Evolutionary conservation across 2,329 filamentous ascomycete species (phyloP).

Genomic region (Colletotrichum higginsianum): DNA sequence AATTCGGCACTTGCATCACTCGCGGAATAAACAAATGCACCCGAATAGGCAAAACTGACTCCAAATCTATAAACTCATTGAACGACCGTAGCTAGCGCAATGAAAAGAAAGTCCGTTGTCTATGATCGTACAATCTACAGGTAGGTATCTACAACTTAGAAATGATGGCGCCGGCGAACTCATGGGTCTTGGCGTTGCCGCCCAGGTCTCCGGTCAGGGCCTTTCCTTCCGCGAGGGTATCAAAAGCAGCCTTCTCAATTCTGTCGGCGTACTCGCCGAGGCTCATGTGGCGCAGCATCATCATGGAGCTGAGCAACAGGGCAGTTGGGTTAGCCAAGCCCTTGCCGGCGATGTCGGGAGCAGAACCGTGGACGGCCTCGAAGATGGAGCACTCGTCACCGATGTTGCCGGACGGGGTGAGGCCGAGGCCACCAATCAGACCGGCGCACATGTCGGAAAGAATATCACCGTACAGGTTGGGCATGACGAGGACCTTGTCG

Average conservation of each 20-base stretch:
- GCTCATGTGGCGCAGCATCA: slow-evolving; percentile 99
- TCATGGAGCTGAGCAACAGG: slow-evolving; percentile 94
- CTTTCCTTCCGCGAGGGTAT: slow-evolving; percentile 96
- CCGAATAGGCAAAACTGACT: slow-evolving; percentile 3
- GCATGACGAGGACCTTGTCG: slow-evolving; percentile 98
- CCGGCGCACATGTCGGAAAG: slow-evolving; percentile 99
- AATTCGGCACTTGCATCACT: not conserved
- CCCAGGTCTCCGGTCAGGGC: slow-evolving; percentile 95
- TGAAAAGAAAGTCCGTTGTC: slow-evolving; percentile 40
- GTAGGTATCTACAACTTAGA: slow-evolving; percentile 66
- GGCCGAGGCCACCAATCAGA: slow-evolving; percentile 95
- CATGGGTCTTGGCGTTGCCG: slow-evolving; percentile 94
- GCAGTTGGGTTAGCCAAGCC: slow-evolving; percentile 97
- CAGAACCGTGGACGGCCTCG: slow-evolving; percentile 98
- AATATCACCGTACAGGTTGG: slow-evolving; percentile 99
- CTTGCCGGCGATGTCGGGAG: slow-evolving; percentile 97
- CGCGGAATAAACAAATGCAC: slow-evolving; percentile 2
- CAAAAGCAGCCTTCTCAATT: slow-evolving; percentile 96
- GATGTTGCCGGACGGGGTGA: slow-evolving; percentile 98
- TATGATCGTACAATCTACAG: slow-evolving; percentile 44
- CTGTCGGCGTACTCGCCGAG: slow-evolving; percentile 85
- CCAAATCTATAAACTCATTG: slow-evolving; percentile 41
- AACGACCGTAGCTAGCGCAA: slow-evolving; percentile 42
- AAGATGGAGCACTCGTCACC: slow-evolving; percentile 99
- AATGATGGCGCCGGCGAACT: slow-evolving; percentile 96